These are phyloP conservation scores for Botrytis fragariae DNA, from an alignment of 2,329 filamentous ascomycete species.

Conservation along the genomic window DNA sequence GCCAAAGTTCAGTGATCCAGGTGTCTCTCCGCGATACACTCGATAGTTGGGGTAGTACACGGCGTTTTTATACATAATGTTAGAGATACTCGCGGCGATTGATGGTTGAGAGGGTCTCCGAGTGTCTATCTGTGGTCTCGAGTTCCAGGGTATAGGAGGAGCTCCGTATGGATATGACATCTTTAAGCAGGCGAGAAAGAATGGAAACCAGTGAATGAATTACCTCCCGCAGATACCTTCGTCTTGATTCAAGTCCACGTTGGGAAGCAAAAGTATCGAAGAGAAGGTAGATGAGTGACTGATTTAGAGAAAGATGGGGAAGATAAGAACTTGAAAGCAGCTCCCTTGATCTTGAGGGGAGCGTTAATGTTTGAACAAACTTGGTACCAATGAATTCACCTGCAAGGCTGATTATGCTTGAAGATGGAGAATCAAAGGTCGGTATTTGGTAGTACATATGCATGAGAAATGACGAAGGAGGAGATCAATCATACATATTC, in stretches of 20 bases:
- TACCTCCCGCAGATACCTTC: background rate
- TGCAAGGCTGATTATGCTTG: conserved; percentile 14
- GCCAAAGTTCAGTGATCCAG: conserved; percentile 69
- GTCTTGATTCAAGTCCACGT: background rate
- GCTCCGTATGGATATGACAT: conserved; percentile 33
- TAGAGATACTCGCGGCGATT: conserved; percentile 36
- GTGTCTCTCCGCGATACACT: conserved; percentile 70
- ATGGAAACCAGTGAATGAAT: background rate
- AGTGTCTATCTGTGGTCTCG: conserved; percentile 28
- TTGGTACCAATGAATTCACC: background rate
- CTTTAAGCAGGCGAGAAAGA: conserved; percentile 11
- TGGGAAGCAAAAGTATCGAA: background rate
- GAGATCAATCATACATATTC: conserved; percentile 17
- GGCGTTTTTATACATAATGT: conserved; percentile 65
- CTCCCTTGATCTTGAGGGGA: background rate
- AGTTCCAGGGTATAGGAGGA: conserved; percentile 32
- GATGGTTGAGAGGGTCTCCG: conserved; percentile 37
- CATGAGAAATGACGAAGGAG: conserved; percentile 9
- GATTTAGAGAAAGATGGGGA: background rate
- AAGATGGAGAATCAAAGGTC: conserved; percentile 8
- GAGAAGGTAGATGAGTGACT: background rate
- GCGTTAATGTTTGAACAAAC: background rate
- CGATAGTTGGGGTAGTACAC: conserved; percentile 83
- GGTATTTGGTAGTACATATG: conserved; percentile 11
- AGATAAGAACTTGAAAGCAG: background rate